These are phyloP conservation scores for Uncinocarpus reesii DNA, from an alignment of 2,329 filamentous ascomycete genomes.

Conservation along the genomic window DNA sequence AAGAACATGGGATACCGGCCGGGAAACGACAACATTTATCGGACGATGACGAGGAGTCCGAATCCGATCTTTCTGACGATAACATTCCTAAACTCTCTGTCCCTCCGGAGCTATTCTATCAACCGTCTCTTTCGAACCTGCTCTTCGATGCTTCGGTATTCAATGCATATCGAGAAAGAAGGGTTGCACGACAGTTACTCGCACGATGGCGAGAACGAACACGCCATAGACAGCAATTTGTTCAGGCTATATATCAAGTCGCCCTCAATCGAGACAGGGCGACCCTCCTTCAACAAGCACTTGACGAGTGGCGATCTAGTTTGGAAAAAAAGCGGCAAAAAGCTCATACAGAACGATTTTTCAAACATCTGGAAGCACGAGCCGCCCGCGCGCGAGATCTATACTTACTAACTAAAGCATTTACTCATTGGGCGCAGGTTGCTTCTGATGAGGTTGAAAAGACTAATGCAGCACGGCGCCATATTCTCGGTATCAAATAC, in stretches of 20 bases:
- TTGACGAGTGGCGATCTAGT: slow-evolving; percentile 42
- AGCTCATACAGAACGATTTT: slow-evolving; percentile 44
- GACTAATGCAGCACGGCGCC: slow-evolving; percentile 57
- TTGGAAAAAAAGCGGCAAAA: slow-evolving; percentile 34
- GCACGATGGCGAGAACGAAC: slow-evolving; percentile 41
- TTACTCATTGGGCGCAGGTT: slow-evolving; percentile 58
- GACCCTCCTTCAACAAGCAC: slow-evolving; percentile 43
- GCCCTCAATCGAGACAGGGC: slow-evolving; percentile 43
- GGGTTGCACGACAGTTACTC: slow-evolving; percentile 32
- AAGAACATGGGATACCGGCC: background rate
- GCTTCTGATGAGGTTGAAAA: slow-evolving; percentile 55
- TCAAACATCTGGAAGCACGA: slow-evolving; percentile 47
- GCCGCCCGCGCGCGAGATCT: slow-evolving; percentile 55
- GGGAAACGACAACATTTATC: background rate
- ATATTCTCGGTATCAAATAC: slow-evolving; percentile 58
- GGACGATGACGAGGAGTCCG: slow-evolving; percentile 10
- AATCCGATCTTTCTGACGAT: slow-evolving; percentile 7
- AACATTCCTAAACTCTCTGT: slow-evolving; percentile 8
- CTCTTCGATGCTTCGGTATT: slow-evolving; percentile 43
- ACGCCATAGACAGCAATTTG: slow-evolving; percentile 29
- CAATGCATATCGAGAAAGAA: slow-evolving; percentile 34
- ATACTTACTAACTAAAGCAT: slow-evolving; percentile 53
- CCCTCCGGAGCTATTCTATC: slow-evolving; percentile 36
- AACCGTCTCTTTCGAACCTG: slow-evolving; percentile 43
- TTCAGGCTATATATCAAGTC: slow-evolving; percentile 32